Conservation (phyloP, 148 eudicot species). For the Fagopyrum esculentum region DNA sequence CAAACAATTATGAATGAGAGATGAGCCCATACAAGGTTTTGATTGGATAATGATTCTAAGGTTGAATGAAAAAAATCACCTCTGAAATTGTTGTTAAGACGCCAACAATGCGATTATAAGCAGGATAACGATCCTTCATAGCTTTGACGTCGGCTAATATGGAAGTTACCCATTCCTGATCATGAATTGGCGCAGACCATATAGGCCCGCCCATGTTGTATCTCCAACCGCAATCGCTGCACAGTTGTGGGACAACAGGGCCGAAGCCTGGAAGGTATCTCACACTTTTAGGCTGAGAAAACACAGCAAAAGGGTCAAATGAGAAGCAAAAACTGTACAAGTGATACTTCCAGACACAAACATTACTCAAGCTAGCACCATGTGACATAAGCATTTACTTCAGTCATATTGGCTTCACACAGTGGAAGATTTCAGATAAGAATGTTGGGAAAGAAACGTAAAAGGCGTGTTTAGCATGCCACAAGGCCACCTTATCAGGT, state of each 20-base stretch:
- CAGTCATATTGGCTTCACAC: not conserved
- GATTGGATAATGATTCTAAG: not conserved
- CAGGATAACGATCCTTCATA: slow-evolving; percentile 74
- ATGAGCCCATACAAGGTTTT: not conserved
- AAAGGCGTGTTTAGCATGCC: not conserved
- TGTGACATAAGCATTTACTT: not conserved
- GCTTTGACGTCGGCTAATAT: slow-evolving; percentile 71
- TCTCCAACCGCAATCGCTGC: slow-evolving; percentile 82
- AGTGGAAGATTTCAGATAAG: no score
- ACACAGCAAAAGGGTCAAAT: not conserved
- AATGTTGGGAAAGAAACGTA: no score
- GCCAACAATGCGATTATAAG: slow-evolving; percentile 64
- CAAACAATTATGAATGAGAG: slow-evolving; percentile 11
- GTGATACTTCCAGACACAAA: not conserved
- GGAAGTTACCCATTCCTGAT: slow-evolving; percentile 82
- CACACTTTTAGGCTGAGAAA: slow-evolving; percentile 6
- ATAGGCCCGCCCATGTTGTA: slow-evolving; percentile 95
- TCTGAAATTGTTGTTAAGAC: slow-evolving; percentile 88
- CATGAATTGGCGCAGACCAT: slow-evolving; percentile 98
- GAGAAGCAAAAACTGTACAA: not conserved
- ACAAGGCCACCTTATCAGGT: not conserved
- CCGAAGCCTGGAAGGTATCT: slow-evolving; percentile 27
- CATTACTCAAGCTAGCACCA: not conserved
- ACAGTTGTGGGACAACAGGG: slow-evolving; percentile 74
- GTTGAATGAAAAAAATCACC: slow-evolving; percentile 29